Conservation (phyloP, 1,284 basidiomycete species). For the Abortiporus biennis region DNA sequence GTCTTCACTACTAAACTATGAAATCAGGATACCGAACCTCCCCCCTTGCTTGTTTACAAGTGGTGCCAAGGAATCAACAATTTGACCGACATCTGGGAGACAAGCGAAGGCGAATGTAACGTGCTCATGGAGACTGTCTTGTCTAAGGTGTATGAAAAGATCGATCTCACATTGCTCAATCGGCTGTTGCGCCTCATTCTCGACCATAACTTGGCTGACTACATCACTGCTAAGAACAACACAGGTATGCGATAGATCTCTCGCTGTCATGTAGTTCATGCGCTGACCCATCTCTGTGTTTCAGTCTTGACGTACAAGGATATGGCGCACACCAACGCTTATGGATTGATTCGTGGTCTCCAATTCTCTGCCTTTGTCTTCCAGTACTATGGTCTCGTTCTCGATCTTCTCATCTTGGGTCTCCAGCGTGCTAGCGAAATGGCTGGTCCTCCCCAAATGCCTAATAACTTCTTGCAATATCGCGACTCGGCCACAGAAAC, state of each 20-base stretch:
- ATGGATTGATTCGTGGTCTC: constrained; percentile 89
- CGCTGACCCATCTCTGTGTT: background rate
- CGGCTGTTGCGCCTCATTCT: constrained; percentile 90
- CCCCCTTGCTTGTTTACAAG: constrained; percentile 95
- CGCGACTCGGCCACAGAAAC: constrained; percentile 91
- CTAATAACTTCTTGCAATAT: constrained; percentile 95
- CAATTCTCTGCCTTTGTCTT: constrained; percentile 97
- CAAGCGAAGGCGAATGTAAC: constrained; percentile 91
- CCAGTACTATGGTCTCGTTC: constrained; percentile 91
- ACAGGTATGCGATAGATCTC: constrained; percentile 90
- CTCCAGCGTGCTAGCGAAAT: constrained; percentile 94
- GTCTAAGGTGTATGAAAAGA: constrained; percentile 96
- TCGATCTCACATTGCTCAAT: constrained; percentile 91
- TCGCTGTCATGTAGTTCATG: constrained; percentile 22
- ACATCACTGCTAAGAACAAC: constrained; percentile 98
- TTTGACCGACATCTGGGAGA: constrained; percentile 94
- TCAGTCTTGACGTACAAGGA: constrained; percentile 29
- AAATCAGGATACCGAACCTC: constrained; percentile 95
- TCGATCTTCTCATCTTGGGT: constrained; percentile 90
- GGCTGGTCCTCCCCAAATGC: constrained; percentile 92
- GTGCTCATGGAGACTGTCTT: constrained; percentile 97
- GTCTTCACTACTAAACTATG: constrained; percentile 37
- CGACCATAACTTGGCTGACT: constrained; percentile 96
- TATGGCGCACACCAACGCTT: constrained; percentile 90
- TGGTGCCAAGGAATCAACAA: constrained; percentile 96